phyloP scores from a whole-genome alignment of 495 filamentous ascomycete species.

The Lindgomyces ingoldianus region DNA sequence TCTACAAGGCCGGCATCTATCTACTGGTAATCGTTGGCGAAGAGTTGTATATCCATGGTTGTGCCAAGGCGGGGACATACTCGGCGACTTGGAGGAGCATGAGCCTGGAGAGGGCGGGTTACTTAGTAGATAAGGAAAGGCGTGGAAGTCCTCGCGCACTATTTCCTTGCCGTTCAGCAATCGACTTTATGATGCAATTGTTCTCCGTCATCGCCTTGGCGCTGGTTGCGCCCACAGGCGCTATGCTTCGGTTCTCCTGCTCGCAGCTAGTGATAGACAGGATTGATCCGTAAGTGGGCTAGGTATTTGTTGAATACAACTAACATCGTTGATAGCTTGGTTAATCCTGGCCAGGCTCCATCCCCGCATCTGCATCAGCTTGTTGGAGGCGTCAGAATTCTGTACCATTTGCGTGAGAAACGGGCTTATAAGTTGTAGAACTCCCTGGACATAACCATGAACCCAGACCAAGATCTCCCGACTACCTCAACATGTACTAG shows the following conservation, averaged over 20 bases:
- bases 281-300: constrained; percentile 14
- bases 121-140: background rate
- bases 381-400: too few species aligned
- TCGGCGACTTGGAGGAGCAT: constrained; percentile 1
- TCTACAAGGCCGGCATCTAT: background rate
- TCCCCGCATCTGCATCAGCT: constrained; percentile 26
- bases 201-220: constrained; percentile 7
- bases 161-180: too few species aligned
- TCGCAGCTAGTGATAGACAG: constrained; percentile 20
- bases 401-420: too few species aligned
- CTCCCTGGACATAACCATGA: constrained; percentile 17
- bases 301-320: background rate
- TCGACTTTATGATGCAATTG: constrained; percentile 1
- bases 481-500: constrained; percentile 9
- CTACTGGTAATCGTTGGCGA: background rate
- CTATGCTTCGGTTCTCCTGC: constrained; percentile 27
- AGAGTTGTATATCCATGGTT: background rate
- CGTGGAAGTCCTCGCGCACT: too few species aligned
- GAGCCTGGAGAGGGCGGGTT: background rate
- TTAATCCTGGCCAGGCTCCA: constrained; percentile 20
- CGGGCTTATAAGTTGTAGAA: too few species aligned
- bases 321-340: background rate
- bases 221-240: constrained; percentile 15
- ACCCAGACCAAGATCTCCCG: constrained; percentile 13
- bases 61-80: background rate